Base-by-base conservation (phyloP, 306 rosid genomes). In the Clitoria ternatea region DNA sequence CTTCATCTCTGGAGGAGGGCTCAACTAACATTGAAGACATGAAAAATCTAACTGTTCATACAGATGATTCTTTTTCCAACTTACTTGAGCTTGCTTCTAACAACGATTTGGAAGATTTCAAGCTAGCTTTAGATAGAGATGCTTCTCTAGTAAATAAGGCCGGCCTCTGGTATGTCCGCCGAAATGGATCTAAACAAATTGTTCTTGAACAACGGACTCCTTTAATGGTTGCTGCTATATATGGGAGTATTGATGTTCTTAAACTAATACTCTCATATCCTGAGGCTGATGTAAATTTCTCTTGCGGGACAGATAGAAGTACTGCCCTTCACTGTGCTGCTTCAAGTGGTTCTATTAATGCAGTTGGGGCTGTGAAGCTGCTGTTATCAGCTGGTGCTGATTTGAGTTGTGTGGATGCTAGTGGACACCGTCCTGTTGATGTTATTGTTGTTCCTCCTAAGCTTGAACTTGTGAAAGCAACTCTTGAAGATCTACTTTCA, bases 261-360 rank as follows among this genome's bases (percentile, higher is more conserved):
- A 89, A 89, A 76, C 81, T 92, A 37, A 74, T 87, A 61, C 80
- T 92, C 55, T 78, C 84, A 0, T 69, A 45, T 33, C 77, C 83
- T 0, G 90, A 78, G 33, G 71, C 57, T 69, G 92, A 84, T 65
- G 92, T 89, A 1, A 87, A 92, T 76, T 85, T 84, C 52, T 80
- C 90, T 1, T 86, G 96, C 13, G 88, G 95, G 29, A 8, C 70
- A 6, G 90, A 80, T 72, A 80, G 83, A 69, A 89, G 84, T 79
- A 92, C 98, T 52, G 95, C 96, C 27, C 98, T 92, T 81, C 98
- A 89, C 52, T 92, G 96, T 83, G 98, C 96, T 81, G 89, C 96
- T 11, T 87, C 92, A 1, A 84, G 98, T 13, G 98, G 98, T 26
- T 85, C 98, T 10, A 32, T 73, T 45, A 80, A 89, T 36, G 91